Percentiles rank a stretch among this genome's conserved stretches.
Conservation (phyloP, 768 basidiomycete genomes). For the Atractiella rhizophila region DNA sequence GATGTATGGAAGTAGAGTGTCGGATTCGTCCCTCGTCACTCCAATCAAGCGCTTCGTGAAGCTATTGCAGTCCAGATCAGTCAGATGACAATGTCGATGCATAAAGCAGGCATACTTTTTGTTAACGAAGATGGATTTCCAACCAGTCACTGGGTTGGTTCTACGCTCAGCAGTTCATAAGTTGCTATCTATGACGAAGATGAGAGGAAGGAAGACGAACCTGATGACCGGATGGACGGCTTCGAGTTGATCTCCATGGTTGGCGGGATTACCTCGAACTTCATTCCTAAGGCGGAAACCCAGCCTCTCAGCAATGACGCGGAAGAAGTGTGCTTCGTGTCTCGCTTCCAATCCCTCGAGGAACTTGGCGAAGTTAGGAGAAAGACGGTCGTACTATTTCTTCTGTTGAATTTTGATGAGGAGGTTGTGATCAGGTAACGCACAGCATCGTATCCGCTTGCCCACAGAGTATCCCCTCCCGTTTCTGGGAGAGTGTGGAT, state of each 20-base stretch:
- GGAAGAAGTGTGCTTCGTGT: slow-evolving; percentile 23
- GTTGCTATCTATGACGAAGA: too few relatives aligned
- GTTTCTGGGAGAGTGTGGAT: slow-evolving; percentile 10
- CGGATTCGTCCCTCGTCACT: slow-evolving; percentile 16
- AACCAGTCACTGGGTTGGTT: slow-evolving; percentile 7
- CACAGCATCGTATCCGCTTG: slow-evolving; percentile 10
- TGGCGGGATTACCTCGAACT: slow-evolving; percentile 3
- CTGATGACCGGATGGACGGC: neutral
- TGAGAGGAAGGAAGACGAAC: neutral
- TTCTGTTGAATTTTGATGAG: slow-evolving; percentile 12
- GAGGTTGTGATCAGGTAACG: too few relatives aligned
- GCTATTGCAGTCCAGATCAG: too few relatives aligned
- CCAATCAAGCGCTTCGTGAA: slow-evolving; percentile 13
- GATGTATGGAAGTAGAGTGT: slow-evolving; percentile 21
- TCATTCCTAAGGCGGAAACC: neutral
- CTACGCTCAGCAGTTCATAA: too few relatives aligned
- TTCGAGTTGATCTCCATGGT: neutral
- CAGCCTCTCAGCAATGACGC: slow-evolving; percentile 21
- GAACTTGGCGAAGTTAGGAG: slow-evolving; percentile 29
- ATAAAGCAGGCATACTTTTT: too few relatives aligned
- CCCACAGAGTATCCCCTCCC: slow-evolving; percentile 27
- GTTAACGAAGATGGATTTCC: slow-evolving; percentile 2
- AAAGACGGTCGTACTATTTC: slow-evolving; percentile 41
- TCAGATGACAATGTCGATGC: too few relatives aligned
- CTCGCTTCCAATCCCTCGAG: slow-evolving; percentile 36